These are phyloP conservation scores for Dissophora ornata DNA, from an alignment of 192 early-diverging fungal genomes.

Conservation along the genomic window DNA sequence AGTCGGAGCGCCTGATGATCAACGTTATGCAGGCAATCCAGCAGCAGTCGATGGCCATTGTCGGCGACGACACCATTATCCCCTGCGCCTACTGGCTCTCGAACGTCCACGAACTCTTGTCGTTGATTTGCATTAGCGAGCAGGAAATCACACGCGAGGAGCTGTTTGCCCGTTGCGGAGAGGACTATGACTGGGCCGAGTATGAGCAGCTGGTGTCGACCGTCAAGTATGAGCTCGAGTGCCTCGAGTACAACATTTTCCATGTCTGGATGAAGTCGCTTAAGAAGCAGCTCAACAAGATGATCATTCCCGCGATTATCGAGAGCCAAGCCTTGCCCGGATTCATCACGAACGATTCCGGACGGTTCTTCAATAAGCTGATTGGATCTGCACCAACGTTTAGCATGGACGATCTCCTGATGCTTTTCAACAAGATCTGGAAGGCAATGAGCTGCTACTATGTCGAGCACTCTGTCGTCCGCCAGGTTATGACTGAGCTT, in stretches of 20 bases:
- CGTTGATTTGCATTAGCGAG: slow-evolving; percentile 73
- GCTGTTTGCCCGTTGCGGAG: slow-evolving; percentile 69
- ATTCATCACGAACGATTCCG: slow-evolving; percentile 91
- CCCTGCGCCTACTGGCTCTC: slow-evolving; percentile 96
- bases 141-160: slow-evolving; percentile 53
- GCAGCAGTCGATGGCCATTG: slow-evolving; percentile 72
- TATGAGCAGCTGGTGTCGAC: slow-evolving; percentile 86
- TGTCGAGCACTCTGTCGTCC: slow-evolving; percentile 91
- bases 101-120: slow-evolving; percentile 95
- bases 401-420: slow-evolving; percentile 96
- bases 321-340: slow-evolving; percentile 96
- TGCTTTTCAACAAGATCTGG: slow-evolving; percentile 94
- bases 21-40: slow-evolving; percentile 88
- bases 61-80: slow-evolving; percentile 81
- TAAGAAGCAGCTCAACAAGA: slow-evolving; percentile 93
- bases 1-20: slow-evolving; percentile 87
- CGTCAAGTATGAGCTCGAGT: slow-evolving; percentile 90
- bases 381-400: slow-evolving; percentile 79
- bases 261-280: slow-evolving; percentile 98
- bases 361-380: slow-evolving; percentile 91
- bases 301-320: slow-evolving; percentile 96
- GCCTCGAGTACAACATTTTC: slow-evolving; percentile 93
- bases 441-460: slow-evolving; percentile 98
- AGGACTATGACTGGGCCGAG: slow-evolving; percentile 76
- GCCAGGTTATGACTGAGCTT: slow-evolving; percentile 95